Percentiles rank a stretch among this genome's conserved stretches.
Evolutionary conservation across 2,329 filamentous ascomycete species (phyloP).

Genomic region (Cordyceps javanica): DNA sequence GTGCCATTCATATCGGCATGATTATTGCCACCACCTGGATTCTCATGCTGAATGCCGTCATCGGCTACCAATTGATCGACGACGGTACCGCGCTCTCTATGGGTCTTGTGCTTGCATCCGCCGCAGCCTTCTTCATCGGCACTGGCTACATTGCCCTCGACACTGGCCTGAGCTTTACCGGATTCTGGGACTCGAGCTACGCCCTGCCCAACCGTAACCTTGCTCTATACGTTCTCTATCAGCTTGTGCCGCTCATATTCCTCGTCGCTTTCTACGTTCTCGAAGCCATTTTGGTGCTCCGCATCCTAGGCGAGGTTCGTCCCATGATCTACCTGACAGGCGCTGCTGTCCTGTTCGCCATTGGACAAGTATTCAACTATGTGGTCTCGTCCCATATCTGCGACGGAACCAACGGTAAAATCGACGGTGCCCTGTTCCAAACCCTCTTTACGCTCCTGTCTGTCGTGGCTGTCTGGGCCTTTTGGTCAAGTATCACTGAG

Average conservation of each 20-base stretch:
- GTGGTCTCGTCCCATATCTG: slow-evolving; percentile 89
- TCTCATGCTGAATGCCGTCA: slow-evolving; percentile 81
- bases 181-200: slow-evolving; percentile 62
- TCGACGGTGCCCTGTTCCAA: slow-evolving; percentile 89
- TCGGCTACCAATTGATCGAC: slow-evolving; percentile 89
- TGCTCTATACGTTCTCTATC: slow-evolving; percentile 89
- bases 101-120: slow-evolving; percentile 66
- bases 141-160: slow-evolving; percentile 95
- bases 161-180: slow-evolving; percentile 81
- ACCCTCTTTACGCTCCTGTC: slow-evolving; percentile 85
- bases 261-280: slow-evolving; percentile 82
- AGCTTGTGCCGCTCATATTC: slow-evolving; percentile 82
- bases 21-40: slow-evolving; percentile 88
- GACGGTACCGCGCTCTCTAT: slow-evolving; percentile 85
- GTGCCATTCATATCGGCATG: slow-evolving; percentile 81
- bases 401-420: slow-evolving; percentile 71
- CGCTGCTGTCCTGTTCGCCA: slow-evolving; percentile 76
- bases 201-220: slow-evolving; percentile 63
- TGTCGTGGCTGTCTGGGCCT: slow-evolving; percentile 80
- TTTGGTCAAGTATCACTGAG: slow-evolving; percentile 99
- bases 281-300: slow-evolving; percentile 76
- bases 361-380: slow-evolving; percentile 95
- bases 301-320: slow-evolving; percentile 77
- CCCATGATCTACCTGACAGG: slow-evolving; percentile 84
- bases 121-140: slow-evolving; percentile 69